Conservation (phyloP, 352 stramenopile species). For the Pythium utonaiense region DNA sequence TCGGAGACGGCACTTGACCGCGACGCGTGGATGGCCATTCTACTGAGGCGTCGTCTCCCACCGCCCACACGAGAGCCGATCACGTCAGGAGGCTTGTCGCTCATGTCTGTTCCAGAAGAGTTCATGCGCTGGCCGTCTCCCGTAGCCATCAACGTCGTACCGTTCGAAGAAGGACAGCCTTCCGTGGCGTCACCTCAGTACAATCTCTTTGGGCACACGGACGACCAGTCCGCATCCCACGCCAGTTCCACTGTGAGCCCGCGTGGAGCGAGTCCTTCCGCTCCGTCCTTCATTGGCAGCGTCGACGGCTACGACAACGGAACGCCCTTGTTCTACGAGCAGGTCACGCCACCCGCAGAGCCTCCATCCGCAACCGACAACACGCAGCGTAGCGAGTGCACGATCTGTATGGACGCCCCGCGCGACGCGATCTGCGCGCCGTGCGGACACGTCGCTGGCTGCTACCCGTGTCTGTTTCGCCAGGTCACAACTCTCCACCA, state of each 20-base stretch:
- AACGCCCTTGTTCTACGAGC: slow-evolving; percentile 15
- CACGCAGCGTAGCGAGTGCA: slow-evolving; percentile 31
- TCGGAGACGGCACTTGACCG: slow-evolving; percentile 30
- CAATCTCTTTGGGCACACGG: slow-evolving; percentile 6
- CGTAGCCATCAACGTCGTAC: background rate
- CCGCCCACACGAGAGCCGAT: background rate
- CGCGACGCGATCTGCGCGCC: slow-evolving; percentile 60
- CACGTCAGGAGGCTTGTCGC: background rate
- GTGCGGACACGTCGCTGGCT: slow-evolving; percentile 60
- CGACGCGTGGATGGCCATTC: slow-evolving; percentile 37
- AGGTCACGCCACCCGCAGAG: background rate
- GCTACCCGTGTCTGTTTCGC: slow-evolving; percentile 40
- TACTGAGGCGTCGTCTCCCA: slow-evolving; percentile 12
- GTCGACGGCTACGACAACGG: background rate
- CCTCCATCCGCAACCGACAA: background rate
- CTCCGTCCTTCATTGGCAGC: slow-evolving; percentile 15
- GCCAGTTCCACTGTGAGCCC: background rate
- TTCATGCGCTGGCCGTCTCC: background rate
- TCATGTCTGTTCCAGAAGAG: background rate
- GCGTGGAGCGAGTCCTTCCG: background rate
- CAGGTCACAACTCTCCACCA: slow-evolving; percentile 23
- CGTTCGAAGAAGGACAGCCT: background rate
- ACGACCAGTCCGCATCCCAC: too few relatives aligned
- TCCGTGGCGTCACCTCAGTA: background rate
- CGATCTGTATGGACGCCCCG: slow-evolving; percentile 52